A percentile compares a stretch with the other conserved stretches of the same genome.
phyloP scores from a whole-genome alignment of 306 rosid species.

The Biancaea sappan region DNA sequence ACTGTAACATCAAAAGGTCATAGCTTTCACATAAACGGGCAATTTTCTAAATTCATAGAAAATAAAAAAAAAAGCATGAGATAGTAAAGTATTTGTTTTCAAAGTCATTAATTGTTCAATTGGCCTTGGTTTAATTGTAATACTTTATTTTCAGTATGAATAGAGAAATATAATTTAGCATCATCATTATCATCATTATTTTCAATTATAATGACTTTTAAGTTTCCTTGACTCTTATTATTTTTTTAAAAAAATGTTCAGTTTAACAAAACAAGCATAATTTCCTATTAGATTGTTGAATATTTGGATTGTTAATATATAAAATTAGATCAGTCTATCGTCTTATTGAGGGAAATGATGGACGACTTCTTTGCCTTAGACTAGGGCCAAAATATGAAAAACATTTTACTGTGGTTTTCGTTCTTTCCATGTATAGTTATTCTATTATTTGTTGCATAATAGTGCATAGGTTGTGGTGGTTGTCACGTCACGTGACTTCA shows the following conservation, averaged over 20 bases:
- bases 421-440: neutral
- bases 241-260: neutral
- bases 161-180: no score
- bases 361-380: neutral
- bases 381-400: neutral
- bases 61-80: no score
- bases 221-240: neutral
- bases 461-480: neutral
- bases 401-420: neutral
- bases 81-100: no score
- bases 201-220: neutral
- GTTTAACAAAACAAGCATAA: neutral
- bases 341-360: neutral
- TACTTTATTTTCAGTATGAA: no score
- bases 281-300: neutral
- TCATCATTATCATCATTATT: no score
- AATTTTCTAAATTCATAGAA: no score
- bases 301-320: neutral
- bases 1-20: no score
- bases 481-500: constrained; percentile 56
- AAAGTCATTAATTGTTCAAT: no score
- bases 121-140: no score
- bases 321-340: neutral
- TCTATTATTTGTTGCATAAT: neutral
- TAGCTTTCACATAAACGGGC: no score